Conservation (phyloP, 1,284 basidiomycete species). For the Boletus sp. region DNA sequence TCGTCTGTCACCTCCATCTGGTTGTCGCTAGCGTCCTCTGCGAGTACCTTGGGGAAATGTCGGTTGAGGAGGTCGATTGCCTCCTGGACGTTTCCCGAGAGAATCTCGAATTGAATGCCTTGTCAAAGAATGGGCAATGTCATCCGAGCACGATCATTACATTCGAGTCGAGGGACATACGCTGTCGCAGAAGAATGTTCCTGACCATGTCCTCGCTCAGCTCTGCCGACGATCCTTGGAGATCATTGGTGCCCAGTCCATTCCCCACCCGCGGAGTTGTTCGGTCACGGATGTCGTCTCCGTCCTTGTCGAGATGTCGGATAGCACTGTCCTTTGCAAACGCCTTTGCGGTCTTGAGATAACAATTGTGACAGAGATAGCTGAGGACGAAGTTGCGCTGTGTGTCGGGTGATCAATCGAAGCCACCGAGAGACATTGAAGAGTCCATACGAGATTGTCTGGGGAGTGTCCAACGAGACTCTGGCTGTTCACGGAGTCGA, state of each 20-base stretch:
- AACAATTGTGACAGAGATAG: slow-evolving; percentile 75
- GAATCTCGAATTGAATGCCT: slow-evolving; percentile 67
- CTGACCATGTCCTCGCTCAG: slow-evolving; percentile 43
- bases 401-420: slow-evolving; percentile 4
- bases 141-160: neutral
- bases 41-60: slow-evolving; percentile 68
- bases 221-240: slow-evolving; percentile 27
- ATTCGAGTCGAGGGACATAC: slow-evolving; percentile 38
- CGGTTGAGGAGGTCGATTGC: slow-evolving; percentile 62
- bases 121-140: slow-evolving; percentile 9
- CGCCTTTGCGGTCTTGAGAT: slow-evolving; percentile 64
- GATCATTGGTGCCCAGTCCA: neutral
- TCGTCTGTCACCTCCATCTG: slow-evolving; percentile 26
- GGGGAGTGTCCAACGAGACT: slow-evolving; percentile 22
- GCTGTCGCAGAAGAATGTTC: slow-evolving; percentile 52
- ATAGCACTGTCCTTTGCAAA: slow-evolving; percentile 65
- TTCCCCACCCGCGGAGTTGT: slow-evolving; percentile 17
- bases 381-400: slow-evolving; percentile 76
- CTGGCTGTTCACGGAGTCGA: slow-evolving; percentile 19
- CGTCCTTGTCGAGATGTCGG: slow-evolving; percentile 60
- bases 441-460: slow-evolving; percentile 28
- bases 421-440: neutral
- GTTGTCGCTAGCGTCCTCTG: slow-evolving; percentile 24
- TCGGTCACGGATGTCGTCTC: slow-evolving; percentile 51
- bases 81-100: slow-evolving; percentile 65